Evolutionary conservation across 257 asterid species (phyloP).

Genomic region (Solanum pimpinellifolium): DNA sequence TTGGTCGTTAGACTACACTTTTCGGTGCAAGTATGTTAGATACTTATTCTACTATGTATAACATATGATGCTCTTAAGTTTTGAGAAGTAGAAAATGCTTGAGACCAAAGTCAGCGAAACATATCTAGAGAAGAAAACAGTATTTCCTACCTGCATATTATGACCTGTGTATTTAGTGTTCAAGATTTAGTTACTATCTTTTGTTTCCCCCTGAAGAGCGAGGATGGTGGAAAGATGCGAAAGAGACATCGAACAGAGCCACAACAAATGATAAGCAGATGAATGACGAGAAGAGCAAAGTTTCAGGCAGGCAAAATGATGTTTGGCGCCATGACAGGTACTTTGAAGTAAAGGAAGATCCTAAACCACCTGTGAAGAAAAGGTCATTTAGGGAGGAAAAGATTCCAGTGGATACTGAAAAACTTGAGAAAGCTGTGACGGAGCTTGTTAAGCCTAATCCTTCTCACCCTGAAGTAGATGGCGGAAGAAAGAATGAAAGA

Average conservation of each 20-base stretch:
- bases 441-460: conserved; percentile 23
- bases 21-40: neutral
- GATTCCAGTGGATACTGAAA: conserved; percentile 35
- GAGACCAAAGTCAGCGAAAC: neutral
- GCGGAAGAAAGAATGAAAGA: conserved; percentile 34
- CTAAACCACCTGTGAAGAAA: conserved; percentile 38
- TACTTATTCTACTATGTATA: neutral
- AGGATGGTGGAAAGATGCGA: conserved; percentile 63
- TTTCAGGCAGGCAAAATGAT: conserved; percentile 25
- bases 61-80: neutral
- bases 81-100: neutral
- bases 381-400: conserved; percentile 79
- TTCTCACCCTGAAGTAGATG: conserved; percentile 14
- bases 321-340: conserved; percentile 70
- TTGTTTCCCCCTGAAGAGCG: conserved; percentile 36
- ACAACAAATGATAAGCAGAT: conserved; percentile 16
- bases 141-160: neutral
- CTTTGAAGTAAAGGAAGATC: conserved; percentile 49
- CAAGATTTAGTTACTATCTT: neutral
- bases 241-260: conserved; percentile 29
- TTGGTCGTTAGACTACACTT: neutral
- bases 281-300: conserved; percentile 38
- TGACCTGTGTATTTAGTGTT: neutral
- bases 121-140: neutral
- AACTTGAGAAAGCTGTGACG: conserved; percentile 17